These are phyloP conservation scores for Prunus kanzakura DNA, from an alignment of 306 rosid species.

Conservation along the genomic window DNA sequence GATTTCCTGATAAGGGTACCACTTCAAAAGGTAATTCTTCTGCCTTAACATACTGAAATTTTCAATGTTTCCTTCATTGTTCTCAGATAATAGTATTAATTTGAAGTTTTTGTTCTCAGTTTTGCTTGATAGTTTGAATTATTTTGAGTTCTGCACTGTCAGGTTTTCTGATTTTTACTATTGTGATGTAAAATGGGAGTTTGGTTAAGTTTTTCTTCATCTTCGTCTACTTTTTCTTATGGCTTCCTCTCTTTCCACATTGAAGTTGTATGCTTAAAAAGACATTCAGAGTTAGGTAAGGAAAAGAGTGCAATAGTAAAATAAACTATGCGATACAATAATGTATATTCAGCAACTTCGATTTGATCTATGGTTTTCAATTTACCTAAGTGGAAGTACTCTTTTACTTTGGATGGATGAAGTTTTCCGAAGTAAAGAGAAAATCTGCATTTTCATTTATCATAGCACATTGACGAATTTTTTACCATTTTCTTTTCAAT, in stretches of 20 bases:
- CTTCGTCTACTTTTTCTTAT: neutral
- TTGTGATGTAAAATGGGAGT: neutral
- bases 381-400: neutral
- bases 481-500: neutral
- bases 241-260: too few relatives aligned
- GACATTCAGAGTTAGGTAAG: too few relatives aligned
- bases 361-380: neutral
- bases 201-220: neutral
- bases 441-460: neutral
- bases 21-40: neutral
- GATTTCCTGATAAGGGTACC: neutral
- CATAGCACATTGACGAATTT: neutral
- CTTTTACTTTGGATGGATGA: neutral
- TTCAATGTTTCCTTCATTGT: neutral
- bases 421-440: neutral
- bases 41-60: neutral
- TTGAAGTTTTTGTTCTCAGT: neutral
- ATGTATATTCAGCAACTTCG: neutral
- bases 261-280: too few relatives aligned
- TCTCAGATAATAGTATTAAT: neutral
- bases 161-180: neutral
- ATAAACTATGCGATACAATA: neutral
- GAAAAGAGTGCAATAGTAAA: neutral
- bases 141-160: neutral
- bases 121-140: neutral